These are phyloP conservation scores for Blastobotrys americana DNA, from an alignment of 805 yeast species.

Conservation along the genomic window DNA sequence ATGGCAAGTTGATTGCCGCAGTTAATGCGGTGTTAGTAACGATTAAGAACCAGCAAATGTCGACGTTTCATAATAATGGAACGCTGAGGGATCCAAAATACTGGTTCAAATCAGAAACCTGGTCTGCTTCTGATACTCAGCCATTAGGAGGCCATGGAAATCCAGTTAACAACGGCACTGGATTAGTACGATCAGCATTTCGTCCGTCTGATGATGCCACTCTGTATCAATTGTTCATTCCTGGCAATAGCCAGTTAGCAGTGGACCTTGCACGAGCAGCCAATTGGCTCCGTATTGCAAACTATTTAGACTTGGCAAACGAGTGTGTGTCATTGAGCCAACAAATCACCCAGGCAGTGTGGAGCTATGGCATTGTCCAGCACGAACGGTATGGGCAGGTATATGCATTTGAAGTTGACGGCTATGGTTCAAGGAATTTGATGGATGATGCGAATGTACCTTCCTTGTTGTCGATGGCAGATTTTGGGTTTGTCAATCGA, in stretches of 20 bases:
- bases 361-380: constrained; percentile 54
- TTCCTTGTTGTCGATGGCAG: constrained; percentile 71
- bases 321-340: constrained; percentile 30
- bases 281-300: constrained; percentile 12
- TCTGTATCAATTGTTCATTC: constrained; percentile 70
- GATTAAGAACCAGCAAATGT: constrained; percentile 49
- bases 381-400: constrained; percentile 70
- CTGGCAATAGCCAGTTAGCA: constrained; percentile 73
- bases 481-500: constrained; percentile 52
- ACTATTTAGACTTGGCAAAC: constrained; percentile 17
- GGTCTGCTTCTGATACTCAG: constrained; percentile 72
- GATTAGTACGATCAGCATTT: constrained; percentile 73
- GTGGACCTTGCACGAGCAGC: constrained; percentile 48
- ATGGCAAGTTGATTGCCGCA: constrained; percentile 55
- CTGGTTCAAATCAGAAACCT: constrained; percentile 65
- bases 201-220: constrained; percentile 87
- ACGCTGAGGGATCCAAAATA: constrained; percentile 45
- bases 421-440: constrained; percentile 61
- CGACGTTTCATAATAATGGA: constrained; percentile 44
- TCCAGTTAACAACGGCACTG: constrained; percentile 67
- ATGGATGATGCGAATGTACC: constrained; percentile 95
- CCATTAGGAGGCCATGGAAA: constrained; percentile 75
- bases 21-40: constrained; percentile 44
- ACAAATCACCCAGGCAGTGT: constrained; percentile 48
- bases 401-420: constrained; percentile 85